These are phyloP conservation scores for Rhizopus delemar DNA, from an alignment of 371 early-diverging fungal species.

Conservation along the genomic window DNA sequence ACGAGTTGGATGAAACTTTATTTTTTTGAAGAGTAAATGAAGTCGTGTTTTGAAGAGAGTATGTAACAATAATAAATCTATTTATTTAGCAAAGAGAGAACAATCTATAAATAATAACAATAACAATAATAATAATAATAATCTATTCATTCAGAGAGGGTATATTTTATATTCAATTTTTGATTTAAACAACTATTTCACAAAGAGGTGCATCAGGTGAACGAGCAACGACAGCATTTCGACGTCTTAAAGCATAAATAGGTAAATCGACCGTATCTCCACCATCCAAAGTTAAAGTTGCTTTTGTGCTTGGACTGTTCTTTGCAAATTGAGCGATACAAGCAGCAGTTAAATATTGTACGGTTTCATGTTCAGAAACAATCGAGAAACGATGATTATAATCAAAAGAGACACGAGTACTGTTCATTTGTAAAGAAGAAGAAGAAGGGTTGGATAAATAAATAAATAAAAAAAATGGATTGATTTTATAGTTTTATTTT, in stretches of 20 bases:
- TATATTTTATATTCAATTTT: neutral
- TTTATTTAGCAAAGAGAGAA: too few relatives aligned
- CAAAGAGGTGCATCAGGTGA: constrained; percentile 38
- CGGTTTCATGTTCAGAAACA: constrained; percentile 20
- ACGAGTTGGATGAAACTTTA: too few relatives aligned
- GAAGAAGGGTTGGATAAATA: neutral
- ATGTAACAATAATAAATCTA: too few relatives aligned
- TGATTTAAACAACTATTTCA: constrained; percentile 21
- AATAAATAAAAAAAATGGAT: neutral
- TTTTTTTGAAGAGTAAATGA: too few relatives aligned
- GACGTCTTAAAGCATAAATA: constrained; percentile 41
- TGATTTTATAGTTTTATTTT: neutral
- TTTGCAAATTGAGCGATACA: constrained; percentile 33
- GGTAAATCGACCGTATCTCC: constrained; percentile 41
- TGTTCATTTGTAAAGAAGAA: neutral
- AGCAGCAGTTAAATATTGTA: constrained; percentile 29
- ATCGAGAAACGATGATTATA: constrained; percentile 30
- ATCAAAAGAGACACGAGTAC: neutral
- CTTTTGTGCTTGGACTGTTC: constrained; percentile 32
- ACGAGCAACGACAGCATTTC: constrained; percentile 45
- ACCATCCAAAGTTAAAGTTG: constrained; percentile 35
- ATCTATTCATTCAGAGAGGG: neutral
- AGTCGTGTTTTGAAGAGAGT: too few relatives aligned
- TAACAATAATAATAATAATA: too few relatives aligned
- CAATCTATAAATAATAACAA: too few relatives aligned